Evolutionary conservation across 2,329 filamentous ascomycete genomes (phyloP), one percentile per base, ranked within the genome.

Genomic region (Pseudogymnoascus sp.): DNA sequence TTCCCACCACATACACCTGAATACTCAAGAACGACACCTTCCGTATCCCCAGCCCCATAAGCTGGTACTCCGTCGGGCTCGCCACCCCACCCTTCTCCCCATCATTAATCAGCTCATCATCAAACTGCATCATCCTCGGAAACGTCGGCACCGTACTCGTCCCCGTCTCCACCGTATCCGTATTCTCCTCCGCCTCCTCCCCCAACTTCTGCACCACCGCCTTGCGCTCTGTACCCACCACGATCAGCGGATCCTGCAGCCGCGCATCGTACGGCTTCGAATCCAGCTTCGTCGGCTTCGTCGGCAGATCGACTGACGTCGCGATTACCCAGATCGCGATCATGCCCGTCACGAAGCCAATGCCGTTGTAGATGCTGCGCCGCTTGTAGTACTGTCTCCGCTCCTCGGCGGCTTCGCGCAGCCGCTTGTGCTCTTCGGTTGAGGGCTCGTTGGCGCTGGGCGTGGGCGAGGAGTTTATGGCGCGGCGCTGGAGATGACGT

Each of bases 1-100:
- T 85, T 14, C 93, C 94, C 0, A 96, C 89, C 16, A 97, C 89
- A 77, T 99, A 99, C 61, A 99, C 94, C 73, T 96, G 88, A 49
- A 99, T 91, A 58, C 84, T 80, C 49, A 97, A 78, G 74, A 97
- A 96, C 23, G 90, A 95, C 33, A 99, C 94, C 0, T 89, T 92
- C 62, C 94, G 85, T 66, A 95, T 87, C 16, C 94, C 94, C 4
- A 97, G 78, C 0, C 94, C 94, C 5, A 97, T 83, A 0, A 97
- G 82, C 22, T 91, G 92, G 74, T 97, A 97, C 69, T 96, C 89
- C 69, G 74, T 84, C 65, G 75, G 81, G 64, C 11, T 62, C 1
- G 64, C 60, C n/a, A 35, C 45, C 16, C 55, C 49, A 11, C 58
- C 65, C 22, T 62, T 25, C 8, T 55, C 66, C 2, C 16, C 14